These are phyloP conservation scores for Xylona heveae DNA, from an alignment of 495 filamentous ascomycete species.

Conservation along the genomic window DNA sequence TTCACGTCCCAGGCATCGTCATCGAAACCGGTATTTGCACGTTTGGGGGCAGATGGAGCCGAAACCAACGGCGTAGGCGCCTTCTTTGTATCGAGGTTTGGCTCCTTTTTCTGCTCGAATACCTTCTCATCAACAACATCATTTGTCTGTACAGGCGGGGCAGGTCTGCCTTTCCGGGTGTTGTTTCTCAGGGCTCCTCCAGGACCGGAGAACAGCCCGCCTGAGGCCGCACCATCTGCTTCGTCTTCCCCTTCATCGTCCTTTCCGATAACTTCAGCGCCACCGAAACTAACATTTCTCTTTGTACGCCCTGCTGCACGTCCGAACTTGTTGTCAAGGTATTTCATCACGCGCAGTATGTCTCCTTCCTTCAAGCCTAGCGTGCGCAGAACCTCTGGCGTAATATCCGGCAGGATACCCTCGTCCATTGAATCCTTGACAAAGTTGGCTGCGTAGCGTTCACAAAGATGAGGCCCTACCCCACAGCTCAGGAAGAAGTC, in stretches of 20 bases:
- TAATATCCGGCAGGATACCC: conserved; percentile 69
- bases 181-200: conserved; percentile 82
- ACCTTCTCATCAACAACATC: conserved; percentile 75
- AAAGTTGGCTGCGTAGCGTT: conserved; percentile 82
- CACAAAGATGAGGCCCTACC: conserved; percentile 75
- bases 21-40: conserved; percentile 49
- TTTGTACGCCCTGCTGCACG: conserved; percentile 37
- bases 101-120: conserved; percentile 38
- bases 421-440: conserved; percentile 86
- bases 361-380: conserved; percentile 88
- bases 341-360: conserved; percentile 84
- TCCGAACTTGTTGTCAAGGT: conserved; percentile 59
- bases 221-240: conserved; percentile 21
- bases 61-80: conserved; percentile 26
- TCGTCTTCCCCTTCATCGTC: conserved; percentile 17
- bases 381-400: conserved; percentile 56
- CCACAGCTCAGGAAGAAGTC: conserved; percentile 91
- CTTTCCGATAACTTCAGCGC: conserved; percentile 27
- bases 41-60: conserved; percentile 21
- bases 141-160: conserved; percentile 61
- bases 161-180: conserved; percentile 78
- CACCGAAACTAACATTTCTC: conserved; percentile 39
- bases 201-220: conserved; percentile 78
- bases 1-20: conserved; percentile 97
- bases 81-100: conserved; percentile 17